Evolutionary conservation across 2,329 filamentous ascomycete genomes (phyloP).

Genomic region (Gnomoniopsis smithogilvyi): DNA sequence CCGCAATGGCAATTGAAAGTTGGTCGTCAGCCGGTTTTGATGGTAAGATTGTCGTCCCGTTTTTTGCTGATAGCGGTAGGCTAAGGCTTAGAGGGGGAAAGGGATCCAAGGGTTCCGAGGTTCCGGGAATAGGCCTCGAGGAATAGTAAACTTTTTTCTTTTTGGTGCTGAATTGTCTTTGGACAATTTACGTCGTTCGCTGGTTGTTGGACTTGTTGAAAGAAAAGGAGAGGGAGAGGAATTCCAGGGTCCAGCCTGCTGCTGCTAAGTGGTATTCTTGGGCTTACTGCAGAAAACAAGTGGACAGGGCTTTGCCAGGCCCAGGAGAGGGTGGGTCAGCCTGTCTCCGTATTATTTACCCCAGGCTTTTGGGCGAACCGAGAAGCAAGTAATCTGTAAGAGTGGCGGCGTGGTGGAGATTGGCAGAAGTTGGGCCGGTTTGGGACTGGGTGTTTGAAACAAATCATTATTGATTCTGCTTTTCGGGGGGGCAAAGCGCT

Average conservation of each 20-base stretch:
- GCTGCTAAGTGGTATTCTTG: background rate
- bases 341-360: slow-evolving; percentile 19
- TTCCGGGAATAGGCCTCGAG: background rate
- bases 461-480: background rate
- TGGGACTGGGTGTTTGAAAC: background rate
- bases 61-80: background rate
- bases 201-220: background rate
- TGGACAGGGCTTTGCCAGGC: background rate
- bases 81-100: too few species aligned
- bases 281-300: slow-evolving; percentile 14
- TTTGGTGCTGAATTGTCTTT: background rate
- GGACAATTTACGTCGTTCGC: background rate
- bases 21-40: slow-evolving; percentile 2
- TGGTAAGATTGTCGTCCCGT: background rate
- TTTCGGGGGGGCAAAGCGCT: too few species aligned
- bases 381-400: background rate
- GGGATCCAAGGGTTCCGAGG: background rate
- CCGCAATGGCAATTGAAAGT: slow-evolving; percentile 2
- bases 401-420: background rate
- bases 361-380: slow-evolving; percentile 1
- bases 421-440: background rate
- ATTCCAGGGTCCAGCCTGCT: slow-evolving; percentile 5
- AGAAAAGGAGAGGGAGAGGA: slow-evolving; percentile 5
- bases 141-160: background rate
- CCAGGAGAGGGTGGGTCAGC: slow-evolving; percentile 17